These are phyloP conservation scores for Tephrocybe sp. DNA, from an alignment of 768 basidiomycete genomes.

Conservation along the genomic window DNA sequence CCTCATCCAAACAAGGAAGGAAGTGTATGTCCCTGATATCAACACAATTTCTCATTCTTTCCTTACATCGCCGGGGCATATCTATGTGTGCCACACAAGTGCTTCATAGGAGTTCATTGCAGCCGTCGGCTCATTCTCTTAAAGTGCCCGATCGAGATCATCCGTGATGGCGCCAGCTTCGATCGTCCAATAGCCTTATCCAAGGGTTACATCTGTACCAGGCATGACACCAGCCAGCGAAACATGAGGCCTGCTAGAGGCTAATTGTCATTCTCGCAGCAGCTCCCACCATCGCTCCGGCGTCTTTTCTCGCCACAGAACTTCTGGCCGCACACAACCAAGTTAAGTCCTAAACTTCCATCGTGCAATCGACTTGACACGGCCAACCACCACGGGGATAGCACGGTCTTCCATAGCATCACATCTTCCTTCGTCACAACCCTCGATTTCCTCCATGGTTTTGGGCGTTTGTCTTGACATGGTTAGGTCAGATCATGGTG, in stretches of 20 bases:
- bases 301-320: too few relatives aligned
- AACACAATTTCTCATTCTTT: neutral
- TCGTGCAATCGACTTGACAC: neutral
- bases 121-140: too few relatives aligned
- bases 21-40: neutral
- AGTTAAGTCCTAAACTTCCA: neutral
- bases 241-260: too few relatives aligned
- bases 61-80: neutral
- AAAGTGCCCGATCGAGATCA: neutral
- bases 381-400: neutral
- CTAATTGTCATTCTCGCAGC: too few relatives aligned
- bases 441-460: neutral
- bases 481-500: neutral
- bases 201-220: neutral
- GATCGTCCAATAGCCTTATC: neutral
- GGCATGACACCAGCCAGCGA: neutral
- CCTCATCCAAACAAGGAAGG: slow-evolving; percentile 2
- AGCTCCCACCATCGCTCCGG: too few relatives aligned
- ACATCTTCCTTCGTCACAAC: neutral
- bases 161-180: neutral
- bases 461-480: neutral
- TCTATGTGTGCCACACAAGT: too few relatives aligned
- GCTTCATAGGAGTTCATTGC: too few relatives aligned
- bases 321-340: too few relatives aligned
- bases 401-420: neutral